Conservation (phyloP, 495 filamentous ascomycete species). For the Letharia columbiana region DNA sequence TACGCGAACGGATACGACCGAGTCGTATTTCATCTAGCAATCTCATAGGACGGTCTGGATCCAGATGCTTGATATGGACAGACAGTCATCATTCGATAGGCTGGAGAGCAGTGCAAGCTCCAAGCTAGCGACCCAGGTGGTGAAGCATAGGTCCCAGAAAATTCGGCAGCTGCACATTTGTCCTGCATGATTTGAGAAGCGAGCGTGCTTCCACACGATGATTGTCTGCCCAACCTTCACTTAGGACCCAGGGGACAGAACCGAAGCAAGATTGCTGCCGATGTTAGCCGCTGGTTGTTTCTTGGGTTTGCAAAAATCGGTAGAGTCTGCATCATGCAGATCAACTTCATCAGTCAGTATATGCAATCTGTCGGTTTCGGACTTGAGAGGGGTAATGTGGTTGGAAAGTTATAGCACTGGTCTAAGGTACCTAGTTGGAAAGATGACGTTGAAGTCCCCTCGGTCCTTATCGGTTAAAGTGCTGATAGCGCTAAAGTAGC, state of each 20-base stretch:
- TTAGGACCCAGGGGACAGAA: background rate
- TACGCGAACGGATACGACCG: background rate
- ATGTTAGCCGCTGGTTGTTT: background rate
- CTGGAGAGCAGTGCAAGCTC: slow-evolving; percentile 3
- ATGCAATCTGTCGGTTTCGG: background rate
- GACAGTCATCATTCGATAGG: background rate
- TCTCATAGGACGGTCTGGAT: slow-evolving; percentile 4
- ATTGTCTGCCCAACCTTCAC: background rate
- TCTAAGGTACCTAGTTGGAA: background rate
- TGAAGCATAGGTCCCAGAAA: slow-evolving; percentile 4
- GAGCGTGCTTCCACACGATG: background rate
- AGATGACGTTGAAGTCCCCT: background rate
- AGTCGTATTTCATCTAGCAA: too few relatives aligned
- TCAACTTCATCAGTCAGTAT: background rate
- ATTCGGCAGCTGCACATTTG: background rate
- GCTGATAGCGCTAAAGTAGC: background rate
- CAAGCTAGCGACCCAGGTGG: slow-evolving; percentile 4
- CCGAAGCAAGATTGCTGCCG: background rate
- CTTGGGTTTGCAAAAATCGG: background rate
- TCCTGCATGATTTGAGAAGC: background rate
- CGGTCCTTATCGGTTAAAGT: background rate
- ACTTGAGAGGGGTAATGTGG: background rate
- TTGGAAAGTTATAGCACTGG: background rate
- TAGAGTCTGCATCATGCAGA: background rate
- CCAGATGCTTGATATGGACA: slow-evolving; percentile 10